Percentiles rank a stretch among this genome's conserved stretches.
These are phyloP conservation scores for Schizothecium vesticola DNA, from an alignment of 495 filamentous ascomycete species.

Conservation along the genomic window DNA sequence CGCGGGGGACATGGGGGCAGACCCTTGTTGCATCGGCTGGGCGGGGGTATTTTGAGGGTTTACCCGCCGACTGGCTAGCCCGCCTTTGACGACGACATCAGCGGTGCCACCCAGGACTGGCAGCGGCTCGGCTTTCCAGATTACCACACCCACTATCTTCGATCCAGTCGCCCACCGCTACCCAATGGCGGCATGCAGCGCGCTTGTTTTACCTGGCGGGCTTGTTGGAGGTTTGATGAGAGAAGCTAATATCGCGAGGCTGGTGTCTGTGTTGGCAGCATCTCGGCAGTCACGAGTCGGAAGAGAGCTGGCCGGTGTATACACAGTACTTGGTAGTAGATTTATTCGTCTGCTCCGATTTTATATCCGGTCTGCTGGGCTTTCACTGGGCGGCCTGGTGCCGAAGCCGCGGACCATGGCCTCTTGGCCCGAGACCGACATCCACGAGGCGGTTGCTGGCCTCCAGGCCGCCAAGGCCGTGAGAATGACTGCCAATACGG, in stretches of 20 bases:
- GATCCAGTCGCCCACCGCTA: not conserved
- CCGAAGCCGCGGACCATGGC: not conserved
- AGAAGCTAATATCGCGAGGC: not conserved
- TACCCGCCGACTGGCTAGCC: constrained; percentile 14
- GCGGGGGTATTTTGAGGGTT: constrained; percentile 8
- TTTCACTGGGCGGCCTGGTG: not conserved
- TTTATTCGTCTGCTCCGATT: not conserved
- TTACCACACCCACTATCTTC: constrained; percentile 12
- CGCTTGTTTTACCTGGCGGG: constrained; percentile 10
- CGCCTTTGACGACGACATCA: not conserved
- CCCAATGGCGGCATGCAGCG: constrained; percentile 3
- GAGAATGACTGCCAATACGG: not conserved
- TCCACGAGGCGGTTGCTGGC: not conserved
- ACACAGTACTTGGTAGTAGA: too few species aligned
- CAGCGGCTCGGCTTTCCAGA: constrained; percentile 8
- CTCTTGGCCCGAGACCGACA: not conserved
- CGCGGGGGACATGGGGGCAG: not conserved
- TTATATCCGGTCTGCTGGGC: not conserved
- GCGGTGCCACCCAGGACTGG: not conserved
- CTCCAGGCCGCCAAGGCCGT: not conserved
- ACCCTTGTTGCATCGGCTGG: not conserved
- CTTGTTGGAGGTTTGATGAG: not conserved
- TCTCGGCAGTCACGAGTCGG: too few species aligned
- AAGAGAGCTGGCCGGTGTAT: too few species aligned
- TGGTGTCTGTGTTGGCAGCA: not conserved